phyloP scores from a whole-genome alignment of 768 basidiomycete species.

The Fomitopsis serialis region DNA sequence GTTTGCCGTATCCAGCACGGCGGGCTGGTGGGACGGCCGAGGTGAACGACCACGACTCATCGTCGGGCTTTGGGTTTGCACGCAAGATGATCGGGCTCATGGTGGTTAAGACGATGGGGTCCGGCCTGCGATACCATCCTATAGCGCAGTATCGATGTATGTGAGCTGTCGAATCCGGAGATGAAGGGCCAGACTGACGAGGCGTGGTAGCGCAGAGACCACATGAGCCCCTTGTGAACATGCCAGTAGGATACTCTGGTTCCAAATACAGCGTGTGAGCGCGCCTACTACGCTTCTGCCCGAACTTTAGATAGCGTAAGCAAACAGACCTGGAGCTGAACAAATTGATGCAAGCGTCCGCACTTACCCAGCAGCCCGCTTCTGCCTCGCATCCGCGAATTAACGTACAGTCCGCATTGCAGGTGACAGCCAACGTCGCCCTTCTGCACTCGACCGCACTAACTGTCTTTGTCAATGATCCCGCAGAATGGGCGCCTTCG shows the following conservation, averaged over 20 bases:
- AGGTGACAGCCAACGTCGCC: too few species aligned
- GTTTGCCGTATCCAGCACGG: constrained; percentile 33
- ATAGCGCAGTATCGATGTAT: neutral
- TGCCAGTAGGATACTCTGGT: neutral
- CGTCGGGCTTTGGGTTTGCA: constrained; percentile 39
- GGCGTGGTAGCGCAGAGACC: neutral
- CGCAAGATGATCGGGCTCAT: constrained; percentile 36
- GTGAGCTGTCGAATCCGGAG: neutral
- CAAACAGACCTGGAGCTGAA: too few species aligned
- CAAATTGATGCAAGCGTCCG: too few species aligned
- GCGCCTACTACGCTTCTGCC: neutral
- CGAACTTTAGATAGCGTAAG: neutral
- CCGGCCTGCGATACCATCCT: neutral
- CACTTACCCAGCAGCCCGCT: too few species aligned
- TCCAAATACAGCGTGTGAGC: neutral
- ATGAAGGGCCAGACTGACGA: neutral
- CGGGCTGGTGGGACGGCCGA: neutral
- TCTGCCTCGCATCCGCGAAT: too few species aligned
- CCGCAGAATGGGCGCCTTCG: too few species aligned
- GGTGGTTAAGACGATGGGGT: neutral
- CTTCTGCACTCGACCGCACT: too few species aligned
- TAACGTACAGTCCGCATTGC: too few species aligned
- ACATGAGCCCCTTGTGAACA: neutral
- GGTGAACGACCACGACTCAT: constrained; percentile 48
- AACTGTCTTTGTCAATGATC: too few species aligned